phyloP scores from a whole-genome alignment of 345 rosid species.

The Cardamine resedifolia region DNA sequence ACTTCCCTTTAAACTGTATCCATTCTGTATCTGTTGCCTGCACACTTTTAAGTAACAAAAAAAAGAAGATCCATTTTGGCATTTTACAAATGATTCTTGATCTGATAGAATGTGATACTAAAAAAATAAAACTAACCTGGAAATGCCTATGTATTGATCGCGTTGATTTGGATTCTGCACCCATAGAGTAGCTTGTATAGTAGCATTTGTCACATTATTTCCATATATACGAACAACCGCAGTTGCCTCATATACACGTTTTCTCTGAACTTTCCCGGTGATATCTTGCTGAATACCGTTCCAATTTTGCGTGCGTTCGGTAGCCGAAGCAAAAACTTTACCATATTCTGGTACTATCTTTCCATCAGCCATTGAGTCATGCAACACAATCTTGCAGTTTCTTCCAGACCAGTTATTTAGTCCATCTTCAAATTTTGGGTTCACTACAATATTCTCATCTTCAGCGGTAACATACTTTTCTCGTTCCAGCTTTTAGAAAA shows the following conservation, averaged over 20 bases:
- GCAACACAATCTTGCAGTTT: conserved; percentile 69
- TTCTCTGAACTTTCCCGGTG: conserved; percentile 62
- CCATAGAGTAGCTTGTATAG: conserved; percentile 68
- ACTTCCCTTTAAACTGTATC: conserved; percentile 74
- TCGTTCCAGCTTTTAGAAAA: conserved; percentile 25
- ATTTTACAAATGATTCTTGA: conserved; percentile 54
- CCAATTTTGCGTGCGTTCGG: conserved; percentile 79
- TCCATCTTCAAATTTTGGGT: conserved; percentile 80
- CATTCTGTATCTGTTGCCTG: conserved; percentile 86
- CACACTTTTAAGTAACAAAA: conserved; percentile 43
- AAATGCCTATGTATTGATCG: conserved; percentile 72
- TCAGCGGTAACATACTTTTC: conserved; percentile 26
- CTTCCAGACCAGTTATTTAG: conserved; percentile 83
- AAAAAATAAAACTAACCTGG: conserved; percentile 49
- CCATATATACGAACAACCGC: conserved; percentile 75
- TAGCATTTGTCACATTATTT: conserved; percentile 52
- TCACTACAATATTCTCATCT: conserved; percentile 62
- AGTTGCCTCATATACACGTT: conserved; percentile 62
- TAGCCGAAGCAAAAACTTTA: conserved; percentile 67
- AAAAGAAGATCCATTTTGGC: conserved; percentile 44
- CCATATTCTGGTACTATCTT: conserved; percentile 69
- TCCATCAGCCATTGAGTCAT: conserved; percentile 76
- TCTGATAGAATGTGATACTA: background rate
- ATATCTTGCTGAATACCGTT: conserved; percentile 90
- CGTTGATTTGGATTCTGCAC: conserved; percentile 66